Evolutionary conservation across 371 early-diverging fungal genomes (phyloP).

Genomic region (Mucor lusitanicus): DNA sequence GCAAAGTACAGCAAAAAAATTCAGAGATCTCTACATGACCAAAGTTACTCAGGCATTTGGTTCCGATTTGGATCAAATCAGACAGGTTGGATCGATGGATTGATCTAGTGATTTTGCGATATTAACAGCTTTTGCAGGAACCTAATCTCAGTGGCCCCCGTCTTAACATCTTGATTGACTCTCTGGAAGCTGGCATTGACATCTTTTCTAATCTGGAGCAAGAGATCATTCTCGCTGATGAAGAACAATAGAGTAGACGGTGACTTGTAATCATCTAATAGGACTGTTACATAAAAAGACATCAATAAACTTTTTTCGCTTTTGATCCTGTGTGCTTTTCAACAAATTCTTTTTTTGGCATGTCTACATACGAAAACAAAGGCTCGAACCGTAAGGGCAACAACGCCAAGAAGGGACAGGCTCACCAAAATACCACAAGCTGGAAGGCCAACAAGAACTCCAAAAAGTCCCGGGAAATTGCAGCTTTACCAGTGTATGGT

Average conservation of each 20-base stretch:
- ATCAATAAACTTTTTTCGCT: conserved; percentile 4
- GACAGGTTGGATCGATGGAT: conserved; percentile 39
- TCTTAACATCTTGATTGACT: conserved; percentile 44
- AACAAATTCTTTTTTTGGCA: conserved; percentile 2
- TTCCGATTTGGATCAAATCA: conserved; percentile 44
- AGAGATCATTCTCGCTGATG: conserved; percentile 41
- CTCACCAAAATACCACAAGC: conserved; percentile 87
- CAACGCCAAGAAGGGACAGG: conserved; percentile 77
- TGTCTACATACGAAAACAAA: conserved; percentile 43
- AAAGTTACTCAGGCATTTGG: conserved; percentile 49
- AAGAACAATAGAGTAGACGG: conserved; percentile 1
- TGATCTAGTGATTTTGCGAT: neutral
- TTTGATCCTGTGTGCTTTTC: conserved; percentile 7
- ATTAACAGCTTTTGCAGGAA: conserved; percentile 27
- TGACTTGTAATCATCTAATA: neutral
- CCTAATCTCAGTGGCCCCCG: conserved; percentile 37
- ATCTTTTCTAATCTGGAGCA: conserved; percentile 44
- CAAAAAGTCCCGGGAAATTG: conserved; percentile 75
- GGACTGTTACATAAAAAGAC: conserved; percentile 1
- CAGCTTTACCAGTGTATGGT: conserved; percentile 81
- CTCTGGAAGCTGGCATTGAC: conserved; percentile 50
- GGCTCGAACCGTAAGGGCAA: conserved; percentile 57
- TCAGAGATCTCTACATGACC: conserved; percentile 45
- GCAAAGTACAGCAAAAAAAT: conserved; percentile 23
- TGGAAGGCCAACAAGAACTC: conserved; percentile 89